Percentiles rank a stretch among this genome's conserved stretches.
phyloP scores from a whole-genome alignment of 2,329 filamentous ascomycete genomes.

The Diaporthe humulicola region DNA sequence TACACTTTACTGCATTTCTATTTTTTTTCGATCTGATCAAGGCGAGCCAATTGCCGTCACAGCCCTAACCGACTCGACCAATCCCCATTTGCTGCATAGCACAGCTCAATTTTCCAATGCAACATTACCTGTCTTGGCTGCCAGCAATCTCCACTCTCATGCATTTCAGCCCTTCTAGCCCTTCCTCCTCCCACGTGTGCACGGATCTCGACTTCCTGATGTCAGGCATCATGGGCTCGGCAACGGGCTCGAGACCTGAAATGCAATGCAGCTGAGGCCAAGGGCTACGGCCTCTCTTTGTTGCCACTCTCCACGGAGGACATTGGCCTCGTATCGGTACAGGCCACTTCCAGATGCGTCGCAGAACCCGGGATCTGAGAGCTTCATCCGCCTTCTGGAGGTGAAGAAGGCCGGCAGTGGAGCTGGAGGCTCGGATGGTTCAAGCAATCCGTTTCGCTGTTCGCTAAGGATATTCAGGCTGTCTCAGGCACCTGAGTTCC shows the following conservation, averaged over 20 bases:
- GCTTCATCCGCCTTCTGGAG: not conserved
- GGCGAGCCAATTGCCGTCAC: not conserved
- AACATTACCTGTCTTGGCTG: not conserved
- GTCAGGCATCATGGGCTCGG: not conserved
- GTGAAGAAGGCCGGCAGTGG: not conserved
- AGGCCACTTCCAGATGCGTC: conserved; percentile 15
- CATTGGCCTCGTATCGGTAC: not conserved
- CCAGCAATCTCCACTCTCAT: not conserved
- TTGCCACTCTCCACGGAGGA: not conserved
- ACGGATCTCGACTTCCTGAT: not conserved
- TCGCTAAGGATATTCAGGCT: conserved; percentile 1
- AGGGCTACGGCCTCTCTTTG: not conserved
- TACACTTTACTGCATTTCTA: not conserved
- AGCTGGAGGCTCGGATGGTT: not conserved
- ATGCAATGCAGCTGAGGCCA: conserved; percentile 4
- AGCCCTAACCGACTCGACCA: not conserved
- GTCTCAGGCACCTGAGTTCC: not conserved
- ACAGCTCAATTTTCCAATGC: not conserved
- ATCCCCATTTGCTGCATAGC: not conserved
- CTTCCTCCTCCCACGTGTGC: not conserved
- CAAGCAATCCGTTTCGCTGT: not conserved
- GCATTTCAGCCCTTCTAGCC: conserved; percentile 4
- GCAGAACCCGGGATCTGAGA: not conserved
- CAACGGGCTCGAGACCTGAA: not conserved
- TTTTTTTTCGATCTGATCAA: not conserved